These are phyloP conservation scores for Stylosanthes scabra DNA, from an alignment of 331 rosid species.

Conservation along the genomic window DNA sequence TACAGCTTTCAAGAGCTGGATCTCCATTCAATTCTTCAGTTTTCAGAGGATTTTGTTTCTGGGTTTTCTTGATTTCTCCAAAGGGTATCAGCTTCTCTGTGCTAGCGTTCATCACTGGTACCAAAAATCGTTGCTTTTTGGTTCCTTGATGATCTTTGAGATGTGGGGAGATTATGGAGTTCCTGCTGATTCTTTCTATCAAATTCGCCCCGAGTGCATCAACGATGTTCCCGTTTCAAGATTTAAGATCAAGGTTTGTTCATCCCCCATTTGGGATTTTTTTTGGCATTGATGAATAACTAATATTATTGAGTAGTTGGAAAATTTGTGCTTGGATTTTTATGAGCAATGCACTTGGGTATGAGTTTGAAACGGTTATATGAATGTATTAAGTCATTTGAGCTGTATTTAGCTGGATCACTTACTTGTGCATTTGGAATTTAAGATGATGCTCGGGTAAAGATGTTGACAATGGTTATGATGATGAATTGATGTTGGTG, in stretches of 20 bases:
- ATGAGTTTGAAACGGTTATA: slow-evolving; percentile 32
- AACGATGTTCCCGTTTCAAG: slow-evolving; percentile 83
- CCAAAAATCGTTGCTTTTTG: slow-evolving; percentile 30
- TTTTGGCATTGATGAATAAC: slow-evolving; percentile 10
- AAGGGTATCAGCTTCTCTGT: slow-evolving; percentile 43
- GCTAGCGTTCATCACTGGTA: slow-evolving; percentile 10
- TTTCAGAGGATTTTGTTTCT: slow-evolving; percentile 40
- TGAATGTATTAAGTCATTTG: slow-evolving; percentile 24
- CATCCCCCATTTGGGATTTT: background rate
- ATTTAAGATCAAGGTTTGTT: slow-evolving; percentile 86
- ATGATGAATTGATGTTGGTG: slow-evolving; percentile 1
- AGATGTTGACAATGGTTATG: slow-evolving; percentile 2
- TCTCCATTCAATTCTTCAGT: slow-evolving; percentile 43
- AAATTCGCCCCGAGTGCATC: slow-evolving; percentile 85
- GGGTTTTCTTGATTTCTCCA: slow-evolving; percentile 53
- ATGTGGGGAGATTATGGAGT: slow-evolving; percentile 94
- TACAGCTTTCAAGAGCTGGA: slow-evolving; percentile 51
- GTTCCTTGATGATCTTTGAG: slow-evolving; percentile 33
- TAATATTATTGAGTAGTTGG: slow-evolving; percentile 20
- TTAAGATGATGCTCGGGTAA: too few species aligned
- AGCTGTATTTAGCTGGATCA: slow-evolving; percentile 32
- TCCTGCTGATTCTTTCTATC: slow-evolving; percentile 96
- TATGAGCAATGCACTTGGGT: slow-evolving; percentile 30
- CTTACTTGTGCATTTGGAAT: too few species aligned
- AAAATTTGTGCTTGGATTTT: slow-evolving; percentile 11